phyloP scores from a whole-genome alignment of 176 grass and related monocot genomes.

The Pontederia crassipes region DNA sequence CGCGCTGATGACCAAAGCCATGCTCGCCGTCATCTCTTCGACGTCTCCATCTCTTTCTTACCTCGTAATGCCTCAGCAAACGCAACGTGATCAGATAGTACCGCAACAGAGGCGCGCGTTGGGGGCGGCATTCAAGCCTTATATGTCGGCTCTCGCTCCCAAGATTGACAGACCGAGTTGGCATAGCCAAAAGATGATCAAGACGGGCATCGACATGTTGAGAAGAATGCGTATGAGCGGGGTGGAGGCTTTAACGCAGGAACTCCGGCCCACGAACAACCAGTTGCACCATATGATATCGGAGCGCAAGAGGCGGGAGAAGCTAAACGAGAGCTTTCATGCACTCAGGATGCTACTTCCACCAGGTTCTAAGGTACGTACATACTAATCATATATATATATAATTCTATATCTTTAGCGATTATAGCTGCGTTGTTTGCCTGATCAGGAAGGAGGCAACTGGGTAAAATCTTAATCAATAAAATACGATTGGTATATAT shows the following conservation, averaged over 20 bases:
- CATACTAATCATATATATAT: background rate
- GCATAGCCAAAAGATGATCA: conserved; percentile 55
- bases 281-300: conserved; percentile 32
- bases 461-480: no score
- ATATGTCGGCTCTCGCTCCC: conserved; percentile 28
- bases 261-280: conserved; percentile 8
- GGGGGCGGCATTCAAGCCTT: conserved; percentile 39
- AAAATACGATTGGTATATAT: no score
- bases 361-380: conserved; percentile 16
- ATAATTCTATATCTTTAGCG: no score
- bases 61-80: background rate
- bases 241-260: background rate
- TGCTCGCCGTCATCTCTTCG: conserved; percentile 36
- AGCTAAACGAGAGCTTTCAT: conserved; percentile 36
- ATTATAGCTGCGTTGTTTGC: no score
- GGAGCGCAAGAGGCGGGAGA: conserved; percentile 38
- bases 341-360: conserved; percentile 29
- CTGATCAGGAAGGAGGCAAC: no score
- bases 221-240: conserved; percentile 26
- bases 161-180: conserved; percentile 15
- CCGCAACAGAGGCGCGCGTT: background rate
- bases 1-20: conserved; percentile 25
- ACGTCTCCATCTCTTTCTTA: background rate
- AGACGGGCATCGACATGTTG: conserved; percentile 37
- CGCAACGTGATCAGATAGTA: background rate